Base-by-base conservation (phyloP, 805 yeast genomes). In the Spathaspora sp. region DNA sequence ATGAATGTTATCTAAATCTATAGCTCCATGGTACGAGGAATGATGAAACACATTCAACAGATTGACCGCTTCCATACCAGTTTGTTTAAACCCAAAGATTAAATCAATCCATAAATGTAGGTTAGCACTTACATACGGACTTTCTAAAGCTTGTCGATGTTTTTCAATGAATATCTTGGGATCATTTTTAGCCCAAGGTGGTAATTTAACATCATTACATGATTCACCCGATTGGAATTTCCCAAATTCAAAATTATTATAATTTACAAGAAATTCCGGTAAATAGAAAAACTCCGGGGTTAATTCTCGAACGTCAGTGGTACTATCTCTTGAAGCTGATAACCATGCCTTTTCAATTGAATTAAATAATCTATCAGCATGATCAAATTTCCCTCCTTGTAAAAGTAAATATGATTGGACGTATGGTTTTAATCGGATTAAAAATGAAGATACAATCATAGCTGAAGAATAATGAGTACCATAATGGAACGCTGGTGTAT, bases 381-480 rank as follows among this genome's bases (percentile, higher is more conserved):
- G 96, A 55, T 90, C 97, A 70, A 90, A 89, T 51, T 81, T 85
- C 0, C 96, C 96, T 11, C 94, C 97, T 71, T 90, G 97, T 7
- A 91, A 68, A 17, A 88, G 62, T 42, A 89, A 66, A 60, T 87
- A 89, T 0, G 96, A 85, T 49, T 87, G 88, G 2, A 87, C 93
- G 66, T 83, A 88, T 0, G 97, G 97, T 55, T 85, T 80, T 23
- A 90, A 59, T 47, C 97, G 73, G 39, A 90, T 88, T 56, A 90
- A 65, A 58, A 80, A 90, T 0, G 94, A 86, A 0, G 96, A 79
- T 1, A 89, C 96, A 61, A 90, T 89, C 97, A 90, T 91, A 0
- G 97, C 96, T 0, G 96, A 88, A 0, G 96, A 89, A 63, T 90
- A 90, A 65, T 90, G 97, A 0, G 97, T 91, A 1, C 97, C 97